These are phyloP conservation scores for Solanum virginianum DNA, from an alignment of 257 asterid genomes.

Conservation along the genomic window DNA sequence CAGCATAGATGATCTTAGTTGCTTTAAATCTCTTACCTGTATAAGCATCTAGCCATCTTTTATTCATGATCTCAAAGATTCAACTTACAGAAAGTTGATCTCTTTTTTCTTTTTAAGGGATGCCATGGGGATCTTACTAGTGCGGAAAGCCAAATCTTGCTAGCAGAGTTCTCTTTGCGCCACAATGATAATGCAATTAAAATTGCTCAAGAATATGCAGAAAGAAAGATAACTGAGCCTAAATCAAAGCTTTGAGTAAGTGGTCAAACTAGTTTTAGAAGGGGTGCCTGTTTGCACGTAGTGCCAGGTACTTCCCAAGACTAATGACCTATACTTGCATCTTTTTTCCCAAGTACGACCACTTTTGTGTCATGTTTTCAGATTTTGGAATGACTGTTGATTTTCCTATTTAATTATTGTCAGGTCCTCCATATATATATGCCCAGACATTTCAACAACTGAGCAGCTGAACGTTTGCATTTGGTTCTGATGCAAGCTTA, in stretches of 20 bases:
- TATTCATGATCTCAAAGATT: background rate
- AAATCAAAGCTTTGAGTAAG: conserved; percentile 25
- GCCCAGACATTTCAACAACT: background rate
- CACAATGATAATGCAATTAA: conserved; percentile 50
- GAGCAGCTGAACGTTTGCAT: background rate
- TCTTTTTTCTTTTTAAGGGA: conserved; percentile 31
- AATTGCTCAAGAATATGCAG: conserved; percentile 55
- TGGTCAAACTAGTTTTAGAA: background rate
- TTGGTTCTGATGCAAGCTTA: background rate
- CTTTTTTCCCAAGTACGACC: background rate
- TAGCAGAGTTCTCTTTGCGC: conserved; percentile 86
- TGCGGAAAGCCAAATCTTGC: conserved; percentile 59
- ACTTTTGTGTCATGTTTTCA: background rate
- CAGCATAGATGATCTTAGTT: background rate
- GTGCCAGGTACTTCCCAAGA: background rate
- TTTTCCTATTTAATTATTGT: background rate
- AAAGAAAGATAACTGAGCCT: conserved; percentile 32
- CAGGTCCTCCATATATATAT: background rate
- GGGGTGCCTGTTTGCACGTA: background rate
- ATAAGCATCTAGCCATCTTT: background rate
- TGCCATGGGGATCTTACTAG: conserved; percentile 72
- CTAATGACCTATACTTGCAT: background rate
- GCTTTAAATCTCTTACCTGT: background rate
- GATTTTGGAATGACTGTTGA: background rate
- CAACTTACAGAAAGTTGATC: background rate